These are phyloP conservation scores for Halteria grandinella DNA, from an alignment of 73 alveolate species.

Conservation along the genomic window DNA sequence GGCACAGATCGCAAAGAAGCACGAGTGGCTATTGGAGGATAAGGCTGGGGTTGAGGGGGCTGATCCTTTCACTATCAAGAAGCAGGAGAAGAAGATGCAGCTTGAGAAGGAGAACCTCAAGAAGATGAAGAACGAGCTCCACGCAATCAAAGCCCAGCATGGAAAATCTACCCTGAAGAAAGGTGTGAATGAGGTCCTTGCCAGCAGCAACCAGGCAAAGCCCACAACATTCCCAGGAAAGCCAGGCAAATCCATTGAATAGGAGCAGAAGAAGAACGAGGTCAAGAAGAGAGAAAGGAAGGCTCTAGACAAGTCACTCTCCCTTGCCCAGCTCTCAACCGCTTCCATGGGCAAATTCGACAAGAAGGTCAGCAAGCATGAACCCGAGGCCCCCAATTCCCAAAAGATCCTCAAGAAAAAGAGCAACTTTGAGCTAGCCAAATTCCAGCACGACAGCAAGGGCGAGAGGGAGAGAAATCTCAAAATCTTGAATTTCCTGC, in stretches of 20 bases:
- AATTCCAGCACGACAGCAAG: slow-evolving; percentile 14
- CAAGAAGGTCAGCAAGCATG: slow-evolving; percentile 68
- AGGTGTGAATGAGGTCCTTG: too few relatives aligned
- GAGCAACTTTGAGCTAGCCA: slow-evolving; percentile 49
- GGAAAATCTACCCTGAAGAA: slow-evolving; percentile 20
- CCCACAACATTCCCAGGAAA: neutral
- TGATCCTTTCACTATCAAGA: slow-evolving; percentile 75
- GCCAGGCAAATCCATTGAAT: neutral
- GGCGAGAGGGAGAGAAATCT: slow-evolving; percentile 62
- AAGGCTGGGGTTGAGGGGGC: slow-evolving; percentile 67
- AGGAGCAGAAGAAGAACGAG: slow-evolving; percentile 31
- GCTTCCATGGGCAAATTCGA: slow-evolving; percentile 80
- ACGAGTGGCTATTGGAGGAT: slow-evolving; percentile 86
- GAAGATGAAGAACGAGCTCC: slow-evolving; percentile 74
- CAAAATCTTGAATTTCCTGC: slow-evolving; percentile 39
- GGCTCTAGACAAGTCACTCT: slow-evolving; percentile 58
- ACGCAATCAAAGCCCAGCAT: slow-evolving; percentile 45
- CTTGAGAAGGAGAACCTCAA: slow-evolving; percentile 75
- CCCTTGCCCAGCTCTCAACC: slow-evolving; percentile 65
- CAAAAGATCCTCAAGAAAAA: slow-evolving; percentile 47
- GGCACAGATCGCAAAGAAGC: slow-evolving; percentile 78
- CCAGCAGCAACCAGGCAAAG: neutral
- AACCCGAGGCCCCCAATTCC: slow-evolving; percentile 59
- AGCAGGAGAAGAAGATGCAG: slow-evolving; percentile 61
- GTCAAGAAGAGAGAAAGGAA: slow-evolving; percentile 56